These are phyloP conservation scores for Neckera pumila DNA, from an alignment of 225 moss, liverwort and hornwort species.

Conservation along the genomic window DNA sequence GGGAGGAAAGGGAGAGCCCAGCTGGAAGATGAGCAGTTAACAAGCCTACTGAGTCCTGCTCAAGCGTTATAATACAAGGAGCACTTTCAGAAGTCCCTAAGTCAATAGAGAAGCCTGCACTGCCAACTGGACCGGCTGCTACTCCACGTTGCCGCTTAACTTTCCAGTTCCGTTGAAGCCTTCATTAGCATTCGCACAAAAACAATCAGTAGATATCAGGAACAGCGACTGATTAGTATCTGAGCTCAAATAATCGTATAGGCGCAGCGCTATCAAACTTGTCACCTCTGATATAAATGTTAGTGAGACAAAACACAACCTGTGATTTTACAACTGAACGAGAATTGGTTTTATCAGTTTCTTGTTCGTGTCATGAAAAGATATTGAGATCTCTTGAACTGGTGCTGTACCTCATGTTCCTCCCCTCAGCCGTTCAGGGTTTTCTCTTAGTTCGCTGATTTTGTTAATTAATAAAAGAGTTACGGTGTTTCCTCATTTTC, in stretches of 20 bases:
- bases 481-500: background rate
- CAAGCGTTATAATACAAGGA: conserved; percentile 63
- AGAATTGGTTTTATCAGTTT: background rate
- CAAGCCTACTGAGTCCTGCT: conserved; percentile 72
- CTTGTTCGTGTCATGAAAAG: background rate
- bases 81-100: conserved; percentile 46
- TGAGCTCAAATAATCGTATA: background rate
- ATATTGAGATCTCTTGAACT: background rate
- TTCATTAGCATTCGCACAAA: conserved; percentile 16
- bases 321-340: background rate
- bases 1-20: conserved; percentile 53
- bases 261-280: background rate
- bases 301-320: background rate
- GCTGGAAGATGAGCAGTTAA: conserved; percentile 58
- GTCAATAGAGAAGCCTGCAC: conserved; percentile 93
- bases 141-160: conserved; percentile 94
- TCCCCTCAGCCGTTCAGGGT: background rate
- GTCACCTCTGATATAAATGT: background rate
- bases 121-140: conserved; percentile 86
- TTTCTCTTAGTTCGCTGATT: conserved; percentile 1
- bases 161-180: conserved; percentile 99
- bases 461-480: background rate
- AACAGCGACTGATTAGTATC: background rate
- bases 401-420: background rate
- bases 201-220: conserved; percentile 1